Evolutionary conservation across 306 rosid species (phyloP).

Genomic region (Hippophae rhamnoides): DNA sequence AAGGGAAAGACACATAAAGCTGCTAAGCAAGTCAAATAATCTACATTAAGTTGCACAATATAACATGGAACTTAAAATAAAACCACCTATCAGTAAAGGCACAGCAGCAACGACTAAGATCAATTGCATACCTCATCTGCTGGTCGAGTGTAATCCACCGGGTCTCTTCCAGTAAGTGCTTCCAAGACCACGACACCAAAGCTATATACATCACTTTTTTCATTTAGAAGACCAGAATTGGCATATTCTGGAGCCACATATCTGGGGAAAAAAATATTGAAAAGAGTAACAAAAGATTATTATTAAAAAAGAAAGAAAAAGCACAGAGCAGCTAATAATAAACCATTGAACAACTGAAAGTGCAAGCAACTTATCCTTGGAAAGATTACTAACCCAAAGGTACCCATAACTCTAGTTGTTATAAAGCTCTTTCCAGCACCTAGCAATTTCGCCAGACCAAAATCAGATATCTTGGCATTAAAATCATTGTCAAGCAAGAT

Average conservation of each 20-base stretch:
- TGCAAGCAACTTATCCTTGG: not conserved
- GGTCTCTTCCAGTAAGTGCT: slow-evolving; percentile 88
- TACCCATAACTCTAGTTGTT: slow-evolving; percentile 95
- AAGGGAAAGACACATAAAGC: not conserved
- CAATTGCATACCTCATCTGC: slow-evolving; percentile 49
- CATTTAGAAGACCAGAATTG: slow-evolving; percentile 80
- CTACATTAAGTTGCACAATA: slow-evolving; percentile 4
- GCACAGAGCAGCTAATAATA: not conserved
- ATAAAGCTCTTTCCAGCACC: slow-evolving; percentile 84
- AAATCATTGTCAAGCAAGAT: slow-evolving; percentile 81
- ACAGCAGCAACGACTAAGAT: not conserved
- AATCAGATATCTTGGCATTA: slow-evolving; percentile 89
- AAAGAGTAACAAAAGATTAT: slow-evolving; percentile 8
- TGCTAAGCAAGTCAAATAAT: slow-evolving; percentile 8
- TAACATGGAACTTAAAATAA: not conserved
- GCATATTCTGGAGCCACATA: slow-evolving; percentile 97
- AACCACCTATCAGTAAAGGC: not conserved
- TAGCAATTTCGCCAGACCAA: slow-evolving; percentile 83
- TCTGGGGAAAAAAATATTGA: slow-evolving; percentile 30
- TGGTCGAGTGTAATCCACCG: slow-evolving; percentile 75
- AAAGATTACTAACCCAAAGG: slow-evolving; percentile 69
- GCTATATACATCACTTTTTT: slow-evolving; percentile 87
- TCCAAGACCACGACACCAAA: slow-evolving; percentile 72
- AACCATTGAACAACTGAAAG: not conserved
- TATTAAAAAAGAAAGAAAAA: slow-evolving; percentile 9